Percentiles rank a stretch among this genome's conserved stretches.
Conservation (phyloP, 345 rosid genomes). For the Acer campestre region DNA sequence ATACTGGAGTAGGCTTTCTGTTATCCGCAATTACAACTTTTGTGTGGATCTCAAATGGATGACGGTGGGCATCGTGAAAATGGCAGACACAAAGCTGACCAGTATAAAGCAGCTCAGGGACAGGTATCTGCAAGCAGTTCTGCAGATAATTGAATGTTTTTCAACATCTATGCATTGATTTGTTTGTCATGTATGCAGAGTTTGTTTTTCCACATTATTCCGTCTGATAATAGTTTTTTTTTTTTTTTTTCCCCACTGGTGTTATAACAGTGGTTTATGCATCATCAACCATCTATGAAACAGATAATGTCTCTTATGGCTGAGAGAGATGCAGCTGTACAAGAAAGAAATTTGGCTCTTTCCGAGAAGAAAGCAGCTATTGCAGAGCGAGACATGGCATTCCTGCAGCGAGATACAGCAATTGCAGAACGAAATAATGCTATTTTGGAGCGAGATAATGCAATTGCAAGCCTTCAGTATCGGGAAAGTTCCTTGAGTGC, state of each 20-base stretch:
- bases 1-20: slow-evolving; percentile 4
- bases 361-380: slow-evolving; percentile 91
- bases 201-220: not conserved
- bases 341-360: slow-evolving; percentile 84
- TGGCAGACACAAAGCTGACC: slow-evolving; percentile 83
- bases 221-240: slow-evolving; percentile 19
- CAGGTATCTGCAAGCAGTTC: slow-evolving; percentile 56
- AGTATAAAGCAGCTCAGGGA: slow-evolving; percentile 73
- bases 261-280: slow-evolving; percentile 83
- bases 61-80: slow-evolving; percentile 93
- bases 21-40: slow-evolving; percentile 13
- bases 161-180: not conserved
- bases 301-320: slow-evolving; percentile 97
- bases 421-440: slow-evolving; percentile 93
- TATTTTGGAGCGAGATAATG: slow-evolving; percentile 80
- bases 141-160: slow-evolving; percentile 8
- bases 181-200: not conserved
- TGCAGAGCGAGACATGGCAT: slow-evolving; percentile 93
- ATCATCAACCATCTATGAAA: slow-evolving; percentile 97
- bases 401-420: slow-evolving; percentile 92
- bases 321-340: slow-evolving; percentile 94
- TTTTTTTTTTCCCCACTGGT: not conserved
- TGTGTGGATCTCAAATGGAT: slow-evolving; percentile 60
- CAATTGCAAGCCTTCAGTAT: slow-evolving; percentile 80
- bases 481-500: slow-evolving; percentile 70